Percentiles rank a stretch among this genome's conserved stretches.
These are phyloP conservation scores for Cladosporium cucumerinum DNA, from an alignment of 2,329 filamentous ascomycete species.

Conservation along the genomic window DNA sequence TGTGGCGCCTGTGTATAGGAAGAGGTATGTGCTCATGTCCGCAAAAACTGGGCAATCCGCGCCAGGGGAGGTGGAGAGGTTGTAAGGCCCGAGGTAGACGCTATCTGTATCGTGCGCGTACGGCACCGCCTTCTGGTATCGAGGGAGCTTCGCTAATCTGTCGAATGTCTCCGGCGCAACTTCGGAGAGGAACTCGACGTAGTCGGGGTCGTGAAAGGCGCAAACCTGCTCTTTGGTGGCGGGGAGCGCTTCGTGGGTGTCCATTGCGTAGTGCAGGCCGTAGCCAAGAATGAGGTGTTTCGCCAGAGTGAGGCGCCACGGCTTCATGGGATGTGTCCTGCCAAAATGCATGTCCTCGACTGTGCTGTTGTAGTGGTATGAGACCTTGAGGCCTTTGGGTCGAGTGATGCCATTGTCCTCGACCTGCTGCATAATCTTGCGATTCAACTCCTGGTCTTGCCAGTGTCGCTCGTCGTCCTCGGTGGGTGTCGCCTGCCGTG, in stretches of 20 bases:
- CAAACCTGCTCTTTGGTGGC: conserved; percentile 83
- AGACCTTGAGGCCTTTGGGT: conserved; percentile 82
- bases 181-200: conserved; percentile 72
- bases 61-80: conserved; percentile 56
- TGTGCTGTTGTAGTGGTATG: conserved; percentile 88
- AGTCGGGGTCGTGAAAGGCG: conserved; percentile 80
- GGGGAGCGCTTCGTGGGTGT: conserved; percentile 76
- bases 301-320: conserved; percentile 91
- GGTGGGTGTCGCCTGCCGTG: conserved; percentile 27
- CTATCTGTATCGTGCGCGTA: conserved; percentile 42
- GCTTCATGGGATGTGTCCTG: conserved; percentile 95
- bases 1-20: conserved; percentile 82
- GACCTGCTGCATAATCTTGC: conserved; percentile 49
- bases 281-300: conserved; percentile 92
- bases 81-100: conserved; percentile 58
- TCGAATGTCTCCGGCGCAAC: conserved; percentile 34
- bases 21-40: conserved; percentile 89
- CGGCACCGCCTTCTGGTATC: conserved; percentile 39
- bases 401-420: conserved; percentile 66
- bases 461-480: conserved; percentile 43
- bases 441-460: conserved; percentile 40
- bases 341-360: conserved; percentile 97
- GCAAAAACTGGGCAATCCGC: conserved; percentile 97
- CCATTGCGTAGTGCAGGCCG: conserved; percentile 93
- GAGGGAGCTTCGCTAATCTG: conserved; percentile 50